Conservation (phyloP, 1,284 basidiomycete species). For the Fistulinella cinereoalba region DNA sequence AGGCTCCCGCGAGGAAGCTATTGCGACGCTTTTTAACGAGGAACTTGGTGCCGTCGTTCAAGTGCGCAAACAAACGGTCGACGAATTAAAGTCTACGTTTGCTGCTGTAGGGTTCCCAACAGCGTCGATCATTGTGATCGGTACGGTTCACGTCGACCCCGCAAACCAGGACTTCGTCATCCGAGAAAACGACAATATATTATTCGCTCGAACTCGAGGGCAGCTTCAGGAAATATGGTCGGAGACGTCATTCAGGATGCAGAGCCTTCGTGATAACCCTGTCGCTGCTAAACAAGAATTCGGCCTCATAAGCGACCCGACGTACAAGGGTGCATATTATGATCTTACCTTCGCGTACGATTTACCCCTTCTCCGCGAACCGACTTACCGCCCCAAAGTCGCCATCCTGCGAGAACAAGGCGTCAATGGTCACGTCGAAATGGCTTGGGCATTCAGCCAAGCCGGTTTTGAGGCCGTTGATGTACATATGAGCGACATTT, state of each 20-base stretch:
- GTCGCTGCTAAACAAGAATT: conserved; percentile 81
- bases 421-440: conserved; percentile 97
- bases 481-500: conserved; percentile 97
- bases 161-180: conserved; percentile 65
- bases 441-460: conserved; percentile 95
- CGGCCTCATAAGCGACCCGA: conserved; percentile 66
- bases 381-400: conserved; percentile 73
- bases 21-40: conserved; percentile 89
- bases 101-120: conserved; percentile 70
- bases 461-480: conserved; percentile 95
- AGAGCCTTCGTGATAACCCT: conserved; percentile 85
- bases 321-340: conserved; percentile 72
- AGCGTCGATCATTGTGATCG: conserved; percentile 73
- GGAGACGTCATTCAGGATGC: conserved; percentile 93
- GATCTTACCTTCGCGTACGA: conserved; percentile 65
- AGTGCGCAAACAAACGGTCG: conserved; percentile 63
- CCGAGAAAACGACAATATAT: conserved; percentile 46
- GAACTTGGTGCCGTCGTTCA: conserved; percentile 95
- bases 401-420: conserved; percentile 98
- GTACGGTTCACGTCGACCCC: conserved; percentile 53
- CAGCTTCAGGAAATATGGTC: conserved; percentile 87
- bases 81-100: conserved; percentile 62
- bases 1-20: conserved; percentile 47
- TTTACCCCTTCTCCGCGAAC: conserved; percentile 29
- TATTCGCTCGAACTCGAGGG: conserved; percentile 69